Conservation (phyloP, 495 filamentous ascomycete species). For the Aspergillus incahuasiensis region DNA sequence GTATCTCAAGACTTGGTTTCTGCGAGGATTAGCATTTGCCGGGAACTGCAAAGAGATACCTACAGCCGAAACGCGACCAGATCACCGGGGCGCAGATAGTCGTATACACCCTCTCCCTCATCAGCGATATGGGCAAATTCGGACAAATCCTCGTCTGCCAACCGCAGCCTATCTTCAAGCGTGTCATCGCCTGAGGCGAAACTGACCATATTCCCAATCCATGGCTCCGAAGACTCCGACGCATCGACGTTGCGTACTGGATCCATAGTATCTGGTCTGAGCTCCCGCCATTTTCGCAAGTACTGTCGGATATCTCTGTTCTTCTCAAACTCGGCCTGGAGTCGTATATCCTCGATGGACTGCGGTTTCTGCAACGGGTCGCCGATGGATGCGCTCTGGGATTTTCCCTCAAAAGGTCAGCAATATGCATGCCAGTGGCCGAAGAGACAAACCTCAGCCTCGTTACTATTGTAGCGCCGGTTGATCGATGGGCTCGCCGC, state of each 20-base stretch:
- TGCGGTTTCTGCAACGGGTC: slow-evolving; percentile 9
- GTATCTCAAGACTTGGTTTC: slow-evolving; percentile 46
- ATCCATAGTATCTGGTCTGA: slow-evolving; percentile 29
- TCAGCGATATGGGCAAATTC: slow-evolving; percentile 31
- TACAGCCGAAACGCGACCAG: slow-evolving; percentile 60
- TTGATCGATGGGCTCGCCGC: not conserved
- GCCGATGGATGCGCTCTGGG: not conserved
- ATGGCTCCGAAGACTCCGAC: slow-evolving; percentile 6
- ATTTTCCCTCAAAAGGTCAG: no score
- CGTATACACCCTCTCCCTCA: slow-evolving; percentile 30
- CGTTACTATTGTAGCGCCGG: slow-evolving; percentile 7
- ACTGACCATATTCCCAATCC: slow-evolving; percentile 37
- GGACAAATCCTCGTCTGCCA: slow-evolving; percentile 26
- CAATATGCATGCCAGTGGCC: no score
- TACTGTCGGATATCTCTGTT: slow-evolving; percentile 45
- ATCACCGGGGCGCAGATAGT: slow-evolving; percentile 63
- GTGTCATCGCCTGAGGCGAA: slow-evolving; percentile 38
- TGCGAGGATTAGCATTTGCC: not conserved
- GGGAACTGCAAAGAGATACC: slow-evolving; percentile 10
- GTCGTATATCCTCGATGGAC: slow-evolving; percentile 24
- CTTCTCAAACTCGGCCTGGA: slow-evolving; percentile 33
- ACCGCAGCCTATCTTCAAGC: slow-evolving; percentile 23
- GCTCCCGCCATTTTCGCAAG: slow-evolving; percentile 50
- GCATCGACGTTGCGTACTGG: slow-evolving; percentile 29
- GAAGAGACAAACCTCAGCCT: slow-evolving; percentile 11